These are phyloP conservation scores for Xylogone sp. DNA, from an alignment of 2,329 filamentous ascomycete genomes.

Conservation along the genomic window DNA sequence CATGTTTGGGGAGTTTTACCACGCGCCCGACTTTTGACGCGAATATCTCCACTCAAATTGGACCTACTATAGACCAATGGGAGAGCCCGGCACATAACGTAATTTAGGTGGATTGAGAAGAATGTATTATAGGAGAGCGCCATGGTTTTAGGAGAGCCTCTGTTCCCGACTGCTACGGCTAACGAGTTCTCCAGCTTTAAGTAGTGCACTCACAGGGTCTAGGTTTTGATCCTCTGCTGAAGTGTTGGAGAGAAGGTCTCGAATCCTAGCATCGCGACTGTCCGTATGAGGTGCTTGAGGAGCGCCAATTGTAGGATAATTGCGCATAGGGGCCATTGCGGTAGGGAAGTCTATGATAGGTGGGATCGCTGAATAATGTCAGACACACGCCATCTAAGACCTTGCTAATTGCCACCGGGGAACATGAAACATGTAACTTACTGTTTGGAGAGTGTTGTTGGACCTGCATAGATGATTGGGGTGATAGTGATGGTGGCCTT, in stretches of 20 bases:
- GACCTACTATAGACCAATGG: not conserved
- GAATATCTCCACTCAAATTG: not conserved
- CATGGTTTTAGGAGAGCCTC: constrained; percentile 1
- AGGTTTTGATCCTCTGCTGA: constrained; percentile 32
- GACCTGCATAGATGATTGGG: constrained; percentile 14
- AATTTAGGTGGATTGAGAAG: not conserved
- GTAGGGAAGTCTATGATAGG: constrained; percentile 14
- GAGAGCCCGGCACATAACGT: not conserved
- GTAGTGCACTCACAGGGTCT: constrained; percentile 56
- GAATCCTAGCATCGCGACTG: constrained; percentile 11
- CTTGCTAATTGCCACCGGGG: not conserved
- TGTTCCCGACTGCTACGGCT: constrained; percentile 32
- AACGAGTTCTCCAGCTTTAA: constrained; percentile 57
- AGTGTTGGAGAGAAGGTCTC: constrained; percentile 16
- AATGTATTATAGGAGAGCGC: not conserved
- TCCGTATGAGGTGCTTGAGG: constrained; percentile 8
- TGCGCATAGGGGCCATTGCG: constrained; percentile 22
- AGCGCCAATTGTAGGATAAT: constrained; percentile 10
- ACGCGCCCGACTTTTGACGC: not conserved
- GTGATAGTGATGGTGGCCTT: constrained; percentile 22
- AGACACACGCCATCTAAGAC: not conserved
- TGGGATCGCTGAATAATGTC: constrained; percentile 10
- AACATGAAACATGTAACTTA: constrained; percentile 11
- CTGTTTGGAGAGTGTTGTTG: constrained; percentile 22
- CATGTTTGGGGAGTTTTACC: not conserved